Conservation (phyloP, 2,329 filamentous ascomycete species). For the Sarocladium brachiariae region DNA sequence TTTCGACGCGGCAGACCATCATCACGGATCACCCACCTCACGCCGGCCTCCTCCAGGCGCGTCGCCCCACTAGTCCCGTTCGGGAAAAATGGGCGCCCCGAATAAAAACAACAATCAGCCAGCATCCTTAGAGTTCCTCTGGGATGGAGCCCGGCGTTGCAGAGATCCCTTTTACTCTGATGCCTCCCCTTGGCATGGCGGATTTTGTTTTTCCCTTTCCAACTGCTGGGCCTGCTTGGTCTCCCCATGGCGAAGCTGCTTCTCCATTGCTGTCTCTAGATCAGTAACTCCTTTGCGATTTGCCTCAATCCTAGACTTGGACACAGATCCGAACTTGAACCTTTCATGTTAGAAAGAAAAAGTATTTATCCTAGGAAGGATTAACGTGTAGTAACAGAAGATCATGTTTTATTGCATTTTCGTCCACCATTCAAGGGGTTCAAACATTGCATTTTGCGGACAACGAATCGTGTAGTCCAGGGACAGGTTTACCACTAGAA, state of each 20-base stretch:
- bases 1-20: constrained; percentile 40
- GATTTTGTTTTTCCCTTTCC: neutral
- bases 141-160: neutral
- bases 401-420: too few species aligned
- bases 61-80: constrained; percentile 24
- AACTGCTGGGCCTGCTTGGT: too few species aligned
- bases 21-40: constrained; percentile 43
- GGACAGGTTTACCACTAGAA: too few species aligned
- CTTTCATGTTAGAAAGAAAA: neutral
- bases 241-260: too few species aligned
- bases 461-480: too few species aligned
- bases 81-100: constrained; percentile 24
- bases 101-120: constrained; percentile 20
- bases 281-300: neutral
- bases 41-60: constrained; percentile 18
- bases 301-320: neutral
- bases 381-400: too few species aligned
- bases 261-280: too few species aligned
- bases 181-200: neutral
- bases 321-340: constrained; percentile 5
- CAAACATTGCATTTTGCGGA: too few species aligned
- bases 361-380: too few species aligned
- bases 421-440: too few species aligned
- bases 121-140: neutral
- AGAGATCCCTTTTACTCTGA: constrained; percentile 5